Conservation (phyloP, 768 basidiomycete species). For the Rhodotorula paludigena region DNA sequence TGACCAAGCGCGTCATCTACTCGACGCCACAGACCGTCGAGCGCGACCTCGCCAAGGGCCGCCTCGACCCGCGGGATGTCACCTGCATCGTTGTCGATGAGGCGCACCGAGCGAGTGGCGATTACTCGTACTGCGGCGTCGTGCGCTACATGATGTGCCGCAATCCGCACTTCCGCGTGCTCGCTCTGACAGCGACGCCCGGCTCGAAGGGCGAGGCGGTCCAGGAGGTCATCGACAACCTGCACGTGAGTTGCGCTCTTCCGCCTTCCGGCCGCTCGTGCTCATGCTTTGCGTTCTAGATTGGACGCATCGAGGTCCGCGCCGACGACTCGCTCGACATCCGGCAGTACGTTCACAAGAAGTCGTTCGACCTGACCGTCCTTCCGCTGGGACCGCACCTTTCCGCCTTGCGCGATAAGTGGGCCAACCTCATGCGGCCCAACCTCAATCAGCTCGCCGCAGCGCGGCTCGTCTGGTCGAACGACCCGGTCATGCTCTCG, state of each 20-base stretch:
- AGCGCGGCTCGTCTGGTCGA: slow-evolving; percentile 24
- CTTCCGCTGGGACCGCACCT: slow-evolving; percentile 69
- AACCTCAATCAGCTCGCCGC: slow-evolving; percentile 24
- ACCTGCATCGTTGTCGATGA: slow-evolving; percentile 81
- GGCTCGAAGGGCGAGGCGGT: slow-evolving; percentile 79
- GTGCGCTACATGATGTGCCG: slow-evolving; percentile 86
- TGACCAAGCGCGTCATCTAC: slow-evolving; percentile 42
- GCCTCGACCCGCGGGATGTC: slow-evolving; percentile 72
- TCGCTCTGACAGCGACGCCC: slow-evolving; percentile 94
- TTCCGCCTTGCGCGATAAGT: slow-evolving; percentile 59
- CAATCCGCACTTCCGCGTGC: slow-evolving; percentile 84
- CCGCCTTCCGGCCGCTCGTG: too few relatives aligned
- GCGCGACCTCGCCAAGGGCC: slow-evolving; percentile 71
- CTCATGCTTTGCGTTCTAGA: slow-evolving; percentile 43
- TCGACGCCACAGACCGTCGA: slow-evolving; percentile 66
- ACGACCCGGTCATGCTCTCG: slow-evolving; percentile 21
- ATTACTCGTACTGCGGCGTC: slow-evolving; percentile 59
- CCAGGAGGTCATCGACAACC: slow-evolving; percentile 79
- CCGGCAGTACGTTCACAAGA: slow-evolving; percentile 76
- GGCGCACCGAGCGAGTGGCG: slow-evolving; percentile 88
- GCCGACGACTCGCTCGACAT: slow-evolving; percentile 86
- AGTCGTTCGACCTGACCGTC: slow-evolving; percentile 68
- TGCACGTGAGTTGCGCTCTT: slow-evolving; percentile 54
- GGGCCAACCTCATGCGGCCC: slow-evolving; percentile 71
- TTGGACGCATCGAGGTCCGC: slow-evolving; percentile 89